Percentiles rank a stretch among this genome's conserved stretches.
Evolutionary conservation across 2,329 filamentous ascomycete species (phyloP).

Genomic region (Triangularia setosa): DNA sequence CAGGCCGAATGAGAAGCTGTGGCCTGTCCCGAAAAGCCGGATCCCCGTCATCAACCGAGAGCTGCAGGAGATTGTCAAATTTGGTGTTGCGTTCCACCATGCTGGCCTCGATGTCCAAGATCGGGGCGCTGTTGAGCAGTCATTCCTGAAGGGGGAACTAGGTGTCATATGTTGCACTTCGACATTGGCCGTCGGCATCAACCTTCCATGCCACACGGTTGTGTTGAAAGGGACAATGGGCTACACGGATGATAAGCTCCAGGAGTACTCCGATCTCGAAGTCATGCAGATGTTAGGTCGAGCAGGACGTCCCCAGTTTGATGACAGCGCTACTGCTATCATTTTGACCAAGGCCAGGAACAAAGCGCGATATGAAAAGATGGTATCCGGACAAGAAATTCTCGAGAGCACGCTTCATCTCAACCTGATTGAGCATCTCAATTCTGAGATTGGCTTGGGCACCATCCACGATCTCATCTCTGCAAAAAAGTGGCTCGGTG

Average conservation of each 20-base stretch:
- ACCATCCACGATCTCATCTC: slow-evolving; percentile 62
- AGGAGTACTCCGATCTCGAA: slow-evolving; percentile 77
- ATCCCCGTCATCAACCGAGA: slow-evolving; percentile 55
- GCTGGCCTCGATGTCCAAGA: slow-evolving; percentile 67
- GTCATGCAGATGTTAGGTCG: slow-evolving; percentile 89
- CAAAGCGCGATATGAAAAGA: slow-evolving; percentile 62
- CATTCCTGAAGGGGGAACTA: slow-evolving; percentile 67
- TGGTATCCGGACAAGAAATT: slow-evolving; percentile 68
- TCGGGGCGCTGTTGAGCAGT: slow-evolving; percentile 61
- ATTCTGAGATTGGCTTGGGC: slow-evolving; percentile 75
- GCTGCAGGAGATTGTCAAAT: slow-evolving; percentile 46
- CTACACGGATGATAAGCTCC: slow-evolving; percentile 56
- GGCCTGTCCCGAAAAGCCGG: slow-evolving; percentile 54
- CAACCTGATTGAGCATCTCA: slow-evolving; percentile 78
- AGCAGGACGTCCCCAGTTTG: slow-evolving; percentile 80
- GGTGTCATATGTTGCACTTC: slow-evolving; percentile 83
- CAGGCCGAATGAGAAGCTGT: slow-evolving; percentile 50
- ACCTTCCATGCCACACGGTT: slow-evolving; percentile 78
- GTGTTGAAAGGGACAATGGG: slow-evolving; percentile 75
- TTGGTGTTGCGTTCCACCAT: slow-evolving; percentile 77
- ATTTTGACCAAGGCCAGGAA: slow-evolving; percentile 72
- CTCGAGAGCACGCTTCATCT: slow-evolving; percentile 76
- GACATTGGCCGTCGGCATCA: slow-evolving; percentile 78
- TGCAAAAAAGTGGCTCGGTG: slow-evolving; percentile 69
- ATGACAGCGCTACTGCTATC: slow-evolving; percentile 69